Evolutionary conservation across 768 basidiomycete species (phyloP).

Genomic region (Boletellus sp.): DNA sequence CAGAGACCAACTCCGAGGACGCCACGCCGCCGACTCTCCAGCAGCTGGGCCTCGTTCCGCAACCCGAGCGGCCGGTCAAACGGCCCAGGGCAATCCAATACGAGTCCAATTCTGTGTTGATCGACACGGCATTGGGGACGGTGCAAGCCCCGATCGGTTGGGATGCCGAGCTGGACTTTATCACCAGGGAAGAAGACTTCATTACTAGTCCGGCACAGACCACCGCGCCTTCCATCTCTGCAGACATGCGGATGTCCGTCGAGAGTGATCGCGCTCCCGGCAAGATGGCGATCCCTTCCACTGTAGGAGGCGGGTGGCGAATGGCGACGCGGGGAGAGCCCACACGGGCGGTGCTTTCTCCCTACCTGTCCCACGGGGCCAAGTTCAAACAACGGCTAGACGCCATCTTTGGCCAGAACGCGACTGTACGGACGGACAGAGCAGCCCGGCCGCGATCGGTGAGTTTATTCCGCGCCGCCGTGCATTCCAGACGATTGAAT

Average conservation of each 20-base stretch:
- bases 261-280: background rate
- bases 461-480: background rate
- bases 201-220: background rate
- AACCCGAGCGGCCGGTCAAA: slow-evolving; percentile 11
- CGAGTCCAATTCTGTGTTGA: slow-evolving; percentile 11
- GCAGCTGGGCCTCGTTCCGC: background rate
- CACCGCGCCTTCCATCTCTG: background rate
- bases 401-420: slow-evolving; percentile 17
- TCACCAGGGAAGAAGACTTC: background rate
- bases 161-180: slow-evolving; percentile 10
- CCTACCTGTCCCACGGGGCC: slow-evolving; percentile 18
- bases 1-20: slow-evolving; percentile 17
- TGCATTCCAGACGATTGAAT: too few species aligned
- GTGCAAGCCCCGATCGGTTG: slow-evolving; percentile 19
- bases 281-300: too few species aligned
- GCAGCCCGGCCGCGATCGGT: slow-evolving; percentile 20
- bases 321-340: background rate
- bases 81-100: slow-evolving; percentile 21
- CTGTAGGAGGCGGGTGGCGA: background rate
- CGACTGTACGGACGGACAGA: slow-evolving; percentile 22
- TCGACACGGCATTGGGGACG: slow-evolving; percentile 27
- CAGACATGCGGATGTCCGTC: background rate
- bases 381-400: slow-evolving; percentile 20
- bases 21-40: background rate
- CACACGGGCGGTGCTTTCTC: background rate